Evolutionary conservation across 768 basidiomycete genomes (phyloP), one percentile per base, ranked within the genome.

Genomic region (Mrakia gelida): DNA sequence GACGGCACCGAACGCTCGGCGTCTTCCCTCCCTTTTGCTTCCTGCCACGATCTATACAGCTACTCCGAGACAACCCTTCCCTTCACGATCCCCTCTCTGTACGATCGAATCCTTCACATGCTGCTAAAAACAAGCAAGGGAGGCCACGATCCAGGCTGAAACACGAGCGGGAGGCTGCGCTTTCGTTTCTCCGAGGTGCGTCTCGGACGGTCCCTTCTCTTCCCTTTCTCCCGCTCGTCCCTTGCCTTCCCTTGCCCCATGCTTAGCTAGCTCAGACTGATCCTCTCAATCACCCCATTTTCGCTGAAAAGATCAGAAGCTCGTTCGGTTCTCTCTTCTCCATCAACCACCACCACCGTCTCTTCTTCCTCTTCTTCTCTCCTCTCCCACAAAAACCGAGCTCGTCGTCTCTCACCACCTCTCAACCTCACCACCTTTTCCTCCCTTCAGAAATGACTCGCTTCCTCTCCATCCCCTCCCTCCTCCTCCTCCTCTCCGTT

Each of bases 131-230:
- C 15, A 21, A 52, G 49, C 16, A 52, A 16, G 49, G 49, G 49
- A 52, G 18, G 18, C 11, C 3, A 16, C 15, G 18, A 18, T 52
- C 4, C 49, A 18, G 49, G 49, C 49, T 52, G 49, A 52, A 52
- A 52, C 49, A 52, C 9, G 45, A 52, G 49, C 49, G 49, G 49
- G 49, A 52, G 49, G 18, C 49, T 52, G 49, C 49, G 49, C 11
- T 52, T 21, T 52, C 49, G 49, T 52, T 45, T 45, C 15, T 45
- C 45, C 45, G 45, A 45, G 63, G 49, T 52, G 49, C 21, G 67
- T 70, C 34, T 70, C 67, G 67, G 67, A 70, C 67, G 18, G 38
- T 68, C 65, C 65, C 65, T 68, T 68, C 34, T 38, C 67, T 43
- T 70, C 67, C 65, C 65, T 67, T 67, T n/a, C 67, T 43, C 38